phyloP scores from a whole-genome alignment of 495 filamentous ascomycete species.

The Pyronema domesticum region DNA sequence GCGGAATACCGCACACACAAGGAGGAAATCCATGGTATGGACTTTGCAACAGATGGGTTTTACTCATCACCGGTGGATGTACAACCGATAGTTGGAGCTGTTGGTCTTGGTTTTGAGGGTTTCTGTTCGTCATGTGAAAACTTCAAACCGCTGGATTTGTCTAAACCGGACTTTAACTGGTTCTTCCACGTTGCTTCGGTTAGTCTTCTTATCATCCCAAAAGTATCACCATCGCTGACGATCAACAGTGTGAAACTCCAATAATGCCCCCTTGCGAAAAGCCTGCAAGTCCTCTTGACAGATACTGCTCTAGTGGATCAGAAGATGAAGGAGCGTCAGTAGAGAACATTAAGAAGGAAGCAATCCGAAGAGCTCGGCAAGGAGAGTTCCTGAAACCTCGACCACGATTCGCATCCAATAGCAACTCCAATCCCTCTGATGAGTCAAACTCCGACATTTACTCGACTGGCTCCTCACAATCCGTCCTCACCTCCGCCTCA shows the following conservation, averaged over 20 bases:
- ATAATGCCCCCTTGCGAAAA: background rate
- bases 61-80: slow-evolving; percentile 2
- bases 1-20: background rate
- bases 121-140: background rate
- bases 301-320: background rate
- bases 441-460: background rate
- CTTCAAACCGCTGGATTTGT: background rate
- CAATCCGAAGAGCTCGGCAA: background rate
- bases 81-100: background rate
- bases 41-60: background rate
- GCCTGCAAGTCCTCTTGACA: background rate
- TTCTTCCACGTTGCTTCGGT: background rate
- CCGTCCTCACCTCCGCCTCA: slow-evolving; percentile 1
- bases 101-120: slow-evolving; percentile 1
- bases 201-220: background rate
- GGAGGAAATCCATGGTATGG: slow-evolving; percentile 2
- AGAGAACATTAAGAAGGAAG: background rate
- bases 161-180: slow-evolving; percentile 2
- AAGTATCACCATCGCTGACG: background rate
- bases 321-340: background rate
- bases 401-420: slow-evolving; percentile 2
- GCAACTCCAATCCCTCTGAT: slow-evolving; percentile 2
- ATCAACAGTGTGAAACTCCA: background rate
- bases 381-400: background rate
- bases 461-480: background rate